Conservation (phyloP, 139 green algal species). For the Microglena sp. region DNA sequence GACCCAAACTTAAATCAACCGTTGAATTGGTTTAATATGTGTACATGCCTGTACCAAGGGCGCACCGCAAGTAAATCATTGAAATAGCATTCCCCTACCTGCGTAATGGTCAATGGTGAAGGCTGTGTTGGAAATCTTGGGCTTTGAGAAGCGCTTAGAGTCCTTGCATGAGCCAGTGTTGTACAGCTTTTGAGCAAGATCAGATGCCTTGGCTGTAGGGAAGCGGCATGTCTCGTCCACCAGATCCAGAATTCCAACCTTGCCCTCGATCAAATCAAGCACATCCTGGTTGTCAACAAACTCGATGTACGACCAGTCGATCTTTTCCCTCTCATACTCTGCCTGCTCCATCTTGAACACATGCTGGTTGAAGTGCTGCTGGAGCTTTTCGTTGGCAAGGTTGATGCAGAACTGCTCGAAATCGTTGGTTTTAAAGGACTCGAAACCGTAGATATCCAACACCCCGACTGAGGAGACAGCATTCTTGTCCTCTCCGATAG, state of each 20-base stretch:
- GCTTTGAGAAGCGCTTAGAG: constrained; percentile 72
- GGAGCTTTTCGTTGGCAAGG: constrained; percentile 68
- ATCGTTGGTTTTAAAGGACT: constrained; percentile 82
- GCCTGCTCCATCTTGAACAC: constrained; percentile 56
- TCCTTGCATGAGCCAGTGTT: constrained; percentile 27
- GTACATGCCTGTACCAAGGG: no score
- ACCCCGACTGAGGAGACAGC: constrained; percentile 51
- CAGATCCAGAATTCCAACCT: constrained; percentile 83
- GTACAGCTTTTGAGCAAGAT: constrained; percentile 73
- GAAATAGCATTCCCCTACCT: constrained; percentile 34
- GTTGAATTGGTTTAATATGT: no score
- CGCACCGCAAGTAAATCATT: no score
- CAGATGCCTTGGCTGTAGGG: constrained; percentile 23
- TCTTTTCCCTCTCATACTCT: constrained; percentile 94
- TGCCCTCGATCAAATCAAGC: constrained; percentile 90
- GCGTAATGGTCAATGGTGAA: constrained; percentile 97
- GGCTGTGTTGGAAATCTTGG: constrained; percentile 65
- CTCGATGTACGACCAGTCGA: constrained; percentile 98
- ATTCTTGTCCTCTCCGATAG: constrained; percentile 30
- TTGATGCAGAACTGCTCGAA: constrained; percentile 88
- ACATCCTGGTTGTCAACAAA: constrained; percentile 99
- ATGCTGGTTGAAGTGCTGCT: constrained; percentile 72
- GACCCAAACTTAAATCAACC: no score
- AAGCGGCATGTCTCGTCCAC: constrained; percentile 85
- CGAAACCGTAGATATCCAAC: constrained; percentile 96